These are phyloP conservation scores for Leishmania major DNA, from an alignment of 208 protist species.

Conservation along the genomic window DNA sequence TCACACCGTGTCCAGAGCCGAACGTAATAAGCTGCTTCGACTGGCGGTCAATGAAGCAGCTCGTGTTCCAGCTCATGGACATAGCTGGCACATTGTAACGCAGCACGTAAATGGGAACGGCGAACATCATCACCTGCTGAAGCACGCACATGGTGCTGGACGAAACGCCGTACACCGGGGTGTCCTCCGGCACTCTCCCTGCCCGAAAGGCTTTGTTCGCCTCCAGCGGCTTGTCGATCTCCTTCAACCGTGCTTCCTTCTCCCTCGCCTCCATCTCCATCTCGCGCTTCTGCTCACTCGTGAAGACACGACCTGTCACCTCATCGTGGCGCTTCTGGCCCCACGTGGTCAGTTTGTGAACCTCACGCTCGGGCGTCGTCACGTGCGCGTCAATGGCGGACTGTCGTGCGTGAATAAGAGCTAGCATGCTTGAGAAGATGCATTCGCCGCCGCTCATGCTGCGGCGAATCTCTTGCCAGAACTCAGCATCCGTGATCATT, in stretches of 20 bases:
- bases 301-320: constrained; percentile 34
- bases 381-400: constrained; percentile 47
- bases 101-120: constrained; percentile 77
- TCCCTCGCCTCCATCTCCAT: constrained; percentile 22
- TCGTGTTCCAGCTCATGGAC: constrained; percentile 88
- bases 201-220: constrained; percentile 42
- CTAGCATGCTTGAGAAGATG: constrained; percentile 73
- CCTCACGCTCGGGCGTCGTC: constrained; percentile 40
- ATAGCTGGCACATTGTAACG: constrained; percentile 90
- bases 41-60: constrained; percentile 77
- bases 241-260: constrained; percentile 38
- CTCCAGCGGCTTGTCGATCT: constrained; percentile 38
- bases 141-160: constrained; percentile 66
- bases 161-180: constrained; percentile 38
- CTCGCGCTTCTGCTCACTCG: constrained; percentile 36
- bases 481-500: constrained; percentile 90
- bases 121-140: constrained; percentile 88
- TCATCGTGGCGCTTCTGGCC: constrained; percentile 40
- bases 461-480: constrained; percentile 80
- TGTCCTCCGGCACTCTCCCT: not conserved
- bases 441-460: constrained; percentile 53
- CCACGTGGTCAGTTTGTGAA: constrained; percentile 31
- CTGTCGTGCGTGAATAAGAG: constrained; percentile 70
- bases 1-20: constrained; percentile 60
- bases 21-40: constrained; percentile 85